Evolutionary conservation across 1,284 basidiomycete species (phyloP).

Genomic region (Cutaneotrichosporon arboriforme): DNA sequence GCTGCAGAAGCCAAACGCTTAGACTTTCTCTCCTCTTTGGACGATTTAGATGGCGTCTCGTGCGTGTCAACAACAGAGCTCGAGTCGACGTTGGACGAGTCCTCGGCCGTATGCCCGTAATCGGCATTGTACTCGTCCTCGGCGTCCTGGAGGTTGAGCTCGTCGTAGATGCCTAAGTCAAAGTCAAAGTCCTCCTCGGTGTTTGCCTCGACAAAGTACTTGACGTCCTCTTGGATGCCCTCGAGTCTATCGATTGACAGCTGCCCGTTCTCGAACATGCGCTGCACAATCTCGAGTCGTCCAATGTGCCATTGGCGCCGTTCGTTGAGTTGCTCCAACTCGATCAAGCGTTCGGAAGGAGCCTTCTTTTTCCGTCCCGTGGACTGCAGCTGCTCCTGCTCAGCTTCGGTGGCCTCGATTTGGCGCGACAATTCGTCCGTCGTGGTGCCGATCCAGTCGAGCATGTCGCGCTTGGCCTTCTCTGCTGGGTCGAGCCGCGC

Average conservation of each 20-base stretch:
- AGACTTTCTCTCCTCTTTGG: constrained; percentile 36
- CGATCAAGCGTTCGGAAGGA: constrained; percentile 62
- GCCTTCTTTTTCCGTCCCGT: constrained; percentile 69
- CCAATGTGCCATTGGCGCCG: constrained; percentile 92
- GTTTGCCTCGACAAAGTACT: constrained; percentile 95
- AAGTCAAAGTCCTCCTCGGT: constrained; percentile 96
- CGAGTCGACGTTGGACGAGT: constrained; percentile 51
- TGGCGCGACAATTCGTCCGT: constrained; percentile 92
- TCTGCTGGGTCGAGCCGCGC: constrained; percentile 93
- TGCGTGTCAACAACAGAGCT: constrained; percentile 47
- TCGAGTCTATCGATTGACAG: constrained; percentile 75
- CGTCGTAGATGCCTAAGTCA: constrained; percentile 96
- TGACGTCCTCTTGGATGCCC: constrained; percentile 86
- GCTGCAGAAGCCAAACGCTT: constrained; percentile 1
- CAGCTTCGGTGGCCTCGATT: constrained; percentile 90
- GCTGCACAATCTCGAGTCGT: constrained; percentile 86
- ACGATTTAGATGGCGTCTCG: constrained; percentile 38
- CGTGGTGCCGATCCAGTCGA: constrained; percentile 75
- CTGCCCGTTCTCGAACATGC: constrained; percentile 90
- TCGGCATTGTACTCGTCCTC: constrained; percentile 73
- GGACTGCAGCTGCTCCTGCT: constrained; percentile 69
- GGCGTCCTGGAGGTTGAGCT: constrained; percentile 85
- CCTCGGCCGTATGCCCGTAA: constrained; percentile 62
- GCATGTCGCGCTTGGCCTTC: constrained; percentile 88
- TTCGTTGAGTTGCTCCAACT: constrained; percentile 86